Evolutionary conservation across 495 filamentous ascomycete species (phyloP), one percentile per base, ranked within the genome.

Genomic region (Daldinia concentrica): DNA sequence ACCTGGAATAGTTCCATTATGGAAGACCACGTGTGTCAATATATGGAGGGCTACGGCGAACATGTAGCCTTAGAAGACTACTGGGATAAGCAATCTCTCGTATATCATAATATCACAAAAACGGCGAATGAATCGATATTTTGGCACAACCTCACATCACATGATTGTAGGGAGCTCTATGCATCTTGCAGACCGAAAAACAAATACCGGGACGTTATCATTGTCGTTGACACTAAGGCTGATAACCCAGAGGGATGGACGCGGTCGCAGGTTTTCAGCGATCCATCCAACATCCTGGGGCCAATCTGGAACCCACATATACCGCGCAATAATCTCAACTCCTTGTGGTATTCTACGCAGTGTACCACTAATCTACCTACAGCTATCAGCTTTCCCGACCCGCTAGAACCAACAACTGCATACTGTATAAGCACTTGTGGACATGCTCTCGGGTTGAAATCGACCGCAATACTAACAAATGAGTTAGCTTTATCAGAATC

Each of bases 341-440:
- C 43, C 43, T 48, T 48, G 8, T 48, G 43, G 43, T 48, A 48
- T 22, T 48, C 43, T 48, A 48, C 43, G 3, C 43, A 48, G n/a
- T 48, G 43, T 12, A 24, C 8, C 8, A 22, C n/a, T 19, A 48
- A 48, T 3, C 6, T 48, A 4, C 17, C n/a, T 3, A 11, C 43
- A 48, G n/a, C 17, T 11, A 11, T 48, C 3, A 6, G 0, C 17
- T 48, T 22, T 48, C 19, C 43, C 8, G 43, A 48, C 19, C 0
- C 3, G 17, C n/a, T n/a, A n/a, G n/a, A n/a, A n/a, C n/a, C n/a
- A n/a, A 11, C 0, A 48, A 48, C 17, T 24, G 17, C 17, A 19
- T 1, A 0, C 0, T 48, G 43, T 19, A 48, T 48, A 22, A 24
- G 17, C 3, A 48, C 6, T 48, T 48, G 43, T 4, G 43, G 43